Evolutionary conservation across 495 filamentous ascomycete species (phyloP).

Genomic region (Lichina pygmaea): DNA sequence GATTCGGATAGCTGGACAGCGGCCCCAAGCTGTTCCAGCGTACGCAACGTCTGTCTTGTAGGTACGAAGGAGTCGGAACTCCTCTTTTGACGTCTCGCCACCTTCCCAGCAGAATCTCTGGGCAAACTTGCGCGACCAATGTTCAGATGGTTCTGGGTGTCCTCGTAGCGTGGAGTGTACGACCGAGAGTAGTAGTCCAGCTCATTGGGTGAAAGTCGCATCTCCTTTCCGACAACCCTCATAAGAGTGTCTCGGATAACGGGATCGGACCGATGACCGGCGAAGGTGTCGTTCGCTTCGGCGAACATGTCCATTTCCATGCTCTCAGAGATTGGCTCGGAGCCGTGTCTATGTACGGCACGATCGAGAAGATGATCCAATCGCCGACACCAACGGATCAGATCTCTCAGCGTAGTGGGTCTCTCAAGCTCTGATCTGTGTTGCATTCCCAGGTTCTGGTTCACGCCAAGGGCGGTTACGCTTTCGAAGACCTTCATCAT

Average conservation of each 20-base stretch:
- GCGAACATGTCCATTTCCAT: conserved; percentile 66
- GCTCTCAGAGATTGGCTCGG: conserved; percentile 43
- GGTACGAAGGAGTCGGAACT: conserved; percentile 33
- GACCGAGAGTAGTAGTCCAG: conserved; percentile 39
- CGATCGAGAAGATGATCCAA: conserved; percentile 29
- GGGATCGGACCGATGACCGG: conserved; percentile 43
- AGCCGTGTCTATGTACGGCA: conserved; percentile 37
- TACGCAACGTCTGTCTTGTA: conserved; percentile 38
- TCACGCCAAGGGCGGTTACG: too few relatives aligned
- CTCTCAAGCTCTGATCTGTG: conserved; percentile 17
- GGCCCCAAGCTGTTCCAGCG: conserved; percentile 65
- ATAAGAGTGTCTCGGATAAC: conserved; percentile 32
- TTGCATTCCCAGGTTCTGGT: conserved; percentile 15
- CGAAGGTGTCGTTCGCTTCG: conserved; percentile 74
- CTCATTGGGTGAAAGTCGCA: conserved; percentile 61
- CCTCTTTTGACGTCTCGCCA: conserved; percentile 13
- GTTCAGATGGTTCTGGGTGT: conserved; percentile 26
- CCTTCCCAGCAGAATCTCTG: not conserved
- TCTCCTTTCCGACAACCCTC: conserved; percentile 45
- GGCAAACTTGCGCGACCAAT: conserved; percentile 38
- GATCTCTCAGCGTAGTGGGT: conserved; percentile 44
- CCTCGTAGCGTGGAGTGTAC: conserved; percentile 35
- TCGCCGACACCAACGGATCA: conserved; percentile 73
- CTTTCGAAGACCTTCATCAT: conserved; percentile 45
- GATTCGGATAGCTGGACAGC: conserved; percentile 67